Evolutionary conservation across 768 basidiomycete species (phyloP).

Genomic region (Pleurotus ostreatus): DNA sequence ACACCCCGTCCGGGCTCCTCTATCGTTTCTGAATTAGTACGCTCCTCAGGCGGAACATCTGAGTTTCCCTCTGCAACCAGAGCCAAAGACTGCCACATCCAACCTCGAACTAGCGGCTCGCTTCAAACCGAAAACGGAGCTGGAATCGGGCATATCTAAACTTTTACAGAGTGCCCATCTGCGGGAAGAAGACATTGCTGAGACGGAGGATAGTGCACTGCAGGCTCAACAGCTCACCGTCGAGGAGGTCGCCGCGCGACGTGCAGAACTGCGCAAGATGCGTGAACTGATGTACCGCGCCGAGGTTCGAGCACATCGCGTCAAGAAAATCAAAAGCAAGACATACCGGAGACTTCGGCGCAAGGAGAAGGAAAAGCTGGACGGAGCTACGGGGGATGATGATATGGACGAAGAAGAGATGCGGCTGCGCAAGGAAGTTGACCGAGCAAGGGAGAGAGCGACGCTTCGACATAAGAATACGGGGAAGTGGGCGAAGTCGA

Average conservation of each 20-base stretch:
- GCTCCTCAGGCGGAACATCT: slow-evolving; percentile 61
- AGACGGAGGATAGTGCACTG: slow-evolving; percentile 70
- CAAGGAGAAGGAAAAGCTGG: slow-evolving; percentile 66
- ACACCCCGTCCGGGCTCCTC: too few species aligned
- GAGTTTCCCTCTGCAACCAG: slow-evolving; percentile 79
- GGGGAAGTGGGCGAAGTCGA: slow-evolving; percentile 82
- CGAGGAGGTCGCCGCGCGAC: slow-evolving; percentile 82
- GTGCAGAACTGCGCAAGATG: slow-evolving; percentile 80
- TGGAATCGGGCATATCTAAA: slow-evolving; percentile 81
- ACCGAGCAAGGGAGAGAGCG: slow-evolving; percentile 84
- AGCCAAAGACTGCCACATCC: slow-evolving; percentile 50
- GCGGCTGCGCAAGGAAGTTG: slow-evolving; percentile 67
- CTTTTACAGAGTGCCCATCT: slow-evolving; percentile 81
- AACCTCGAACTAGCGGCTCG: slow-evolving; percentile 76
- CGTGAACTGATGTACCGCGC: slow-evolving; percentile 93
- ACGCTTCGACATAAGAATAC: slow-evolving; percentile 86
- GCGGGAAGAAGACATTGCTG: slow-evolving; percentile 72
- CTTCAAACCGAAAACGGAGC: slow-evolving; percentile 85
- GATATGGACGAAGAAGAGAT: slow-evolving; percentile 51
- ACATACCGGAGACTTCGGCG: slow-evolving; percentile 82
- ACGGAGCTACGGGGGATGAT: slow-evolving; percentile 38
- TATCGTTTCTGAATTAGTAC: too few species aligned
- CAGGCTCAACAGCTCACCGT: slow-evolving; percentile 77
- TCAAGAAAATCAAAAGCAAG: slow-evolving; percentile 95
- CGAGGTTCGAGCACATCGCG: slow-evolving; percentile 83